phyloP scores from a whole-genome alignment of 2,329 filamentous ascomycete species.

The Arthrobotrys sphaeroides region DNA sequence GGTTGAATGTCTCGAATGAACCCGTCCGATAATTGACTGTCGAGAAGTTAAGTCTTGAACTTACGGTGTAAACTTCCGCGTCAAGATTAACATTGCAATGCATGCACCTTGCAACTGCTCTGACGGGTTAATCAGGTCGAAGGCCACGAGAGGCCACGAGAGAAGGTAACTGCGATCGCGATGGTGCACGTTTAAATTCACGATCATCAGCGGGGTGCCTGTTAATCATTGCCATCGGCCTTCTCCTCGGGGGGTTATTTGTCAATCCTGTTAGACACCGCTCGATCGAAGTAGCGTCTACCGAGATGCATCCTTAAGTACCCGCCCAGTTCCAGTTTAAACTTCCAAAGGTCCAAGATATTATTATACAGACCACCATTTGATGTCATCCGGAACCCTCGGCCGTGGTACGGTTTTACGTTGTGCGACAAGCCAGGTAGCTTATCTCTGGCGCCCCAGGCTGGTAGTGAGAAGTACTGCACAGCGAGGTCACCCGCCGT shows the following conservation, averaged over 20 bases:
- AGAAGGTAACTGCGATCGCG: neutral
- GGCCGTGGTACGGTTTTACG: conserved; percentile 12
- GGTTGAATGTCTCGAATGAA: neutral
- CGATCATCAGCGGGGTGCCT: neutral
- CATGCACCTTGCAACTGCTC: too few relatives aligned
- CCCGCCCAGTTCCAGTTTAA: too few relatives aligned
- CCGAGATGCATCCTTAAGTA: too few relatives aligned
- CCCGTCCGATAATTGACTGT: neutral
- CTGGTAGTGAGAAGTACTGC: neutral
- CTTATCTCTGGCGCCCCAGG: conserved; percentile 14
- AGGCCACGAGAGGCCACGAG: too few relatives aligned
- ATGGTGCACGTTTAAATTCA: neutral
- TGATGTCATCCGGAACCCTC: conserved; percentile 26
- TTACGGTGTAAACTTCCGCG: neutral
- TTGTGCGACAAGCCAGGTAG: conserved; percentile 8
- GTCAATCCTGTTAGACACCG: too few relatives aligned
- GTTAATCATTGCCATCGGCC: neutral
- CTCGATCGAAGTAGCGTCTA: too few relatives aligned
- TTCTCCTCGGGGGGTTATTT: too few relatives aligned
- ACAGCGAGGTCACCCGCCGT: neutral
- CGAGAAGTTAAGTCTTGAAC: neutral
- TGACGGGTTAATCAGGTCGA: too few relatives aligned
- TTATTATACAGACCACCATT: neutral
- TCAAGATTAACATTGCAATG: neutral
- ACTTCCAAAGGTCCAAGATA: neutral